A percentile compares a stretch with the other conserved stretches of the same genome.
Evolutionary conservation across 768 basidiomycete species (phyloP).

Genomic region (Tricholoma terreum): DNA sequence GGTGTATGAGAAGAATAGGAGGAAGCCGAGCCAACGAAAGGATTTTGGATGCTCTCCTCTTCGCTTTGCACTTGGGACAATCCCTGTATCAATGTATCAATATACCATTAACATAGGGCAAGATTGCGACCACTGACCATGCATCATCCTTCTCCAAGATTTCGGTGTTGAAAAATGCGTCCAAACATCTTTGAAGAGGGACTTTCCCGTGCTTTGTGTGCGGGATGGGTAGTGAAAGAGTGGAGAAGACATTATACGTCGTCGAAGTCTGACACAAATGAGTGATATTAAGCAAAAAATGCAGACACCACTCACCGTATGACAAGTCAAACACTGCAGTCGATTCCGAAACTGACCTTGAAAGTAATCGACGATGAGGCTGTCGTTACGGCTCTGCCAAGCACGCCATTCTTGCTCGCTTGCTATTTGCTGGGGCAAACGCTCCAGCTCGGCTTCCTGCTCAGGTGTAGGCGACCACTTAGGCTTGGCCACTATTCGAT

Average conservation of each 20-base stretch:
- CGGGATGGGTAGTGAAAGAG: slow-evolving; percentile 88
- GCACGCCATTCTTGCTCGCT: slow-evolving; percentile 91
- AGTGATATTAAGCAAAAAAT: slow-evolving; percentile 1
- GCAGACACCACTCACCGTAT: slow-evolving; percentile 53
- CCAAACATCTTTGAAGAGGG: slow-evolving; percentile 76
- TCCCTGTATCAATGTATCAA: slow-evolving; percentile 54
- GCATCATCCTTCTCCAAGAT: slow-evolving; percentile 90
- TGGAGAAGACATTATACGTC: slow-evolving; percentile 96
- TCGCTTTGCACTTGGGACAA: slow-evolving; percentile 89
- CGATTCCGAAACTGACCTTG: slow-evolving; percentile 95
- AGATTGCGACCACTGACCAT: slow-evolving; percentile 54
- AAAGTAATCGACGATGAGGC: slow-evolving; percentile 93
- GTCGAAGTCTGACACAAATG: slow-evolving; percentile 74
- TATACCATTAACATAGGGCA: not conserved
- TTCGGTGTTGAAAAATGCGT: slow-evolving; percentile 88
- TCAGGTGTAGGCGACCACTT: slow-evolving; percentile 63
- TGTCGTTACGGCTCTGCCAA: slow-evolving; percentile 88
- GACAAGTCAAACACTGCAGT: slow-evolving; percentile 86
- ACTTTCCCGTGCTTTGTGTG: slow-evolving; percentile 57
- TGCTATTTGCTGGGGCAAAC: slow-evolving; percentile 81
- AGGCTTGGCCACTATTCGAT: slow-evolving; percentile 75
- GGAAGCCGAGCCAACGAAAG: slow-evolving; percentile 91
- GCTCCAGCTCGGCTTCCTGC: slow-evolving; percentile 86
- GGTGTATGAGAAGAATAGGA: slow-evolving; percentile 86
- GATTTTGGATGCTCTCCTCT: slow-evolving; percentile 82